A percentile compares a stretch with the other conserved stretches of the same genome.
phyloP scores from a whole-genome alignment of 2,329 filamentous ascomycete species.

The Tolypocladium sp. region DNA sequence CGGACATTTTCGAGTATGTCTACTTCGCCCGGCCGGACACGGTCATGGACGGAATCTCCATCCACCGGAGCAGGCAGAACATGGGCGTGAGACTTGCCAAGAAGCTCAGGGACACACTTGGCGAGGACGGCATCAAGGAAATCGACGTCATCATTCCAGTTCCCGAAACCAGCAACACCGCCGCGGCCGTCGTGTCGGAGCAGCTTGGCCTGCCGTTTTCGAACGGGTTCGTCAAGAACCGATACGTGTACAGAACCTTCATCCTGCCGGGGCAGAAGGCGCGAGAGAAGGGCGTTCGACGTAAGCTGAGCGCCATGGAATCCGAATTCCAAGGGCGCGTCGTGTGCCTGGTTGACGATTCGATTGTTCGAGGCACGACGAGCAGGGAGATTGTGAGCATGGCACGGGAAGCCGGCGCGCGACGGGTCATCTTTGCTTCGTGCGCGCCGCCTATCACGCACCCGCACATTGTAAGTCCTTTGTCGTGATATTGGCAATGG shows the following conservation, averaged over 20 bases:
- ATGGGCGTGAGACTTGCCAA: conserved; percentile 80
- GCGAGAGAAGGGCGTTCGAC: conserved; percentile 75
- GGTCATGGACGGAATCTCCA: conserved; percentile 78
- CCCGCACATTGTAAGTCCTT: conserved; percentile 67
- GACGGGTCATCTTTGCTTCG: conserved; percentile 72
- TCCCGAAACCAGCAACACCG: conserved; percentile 64
- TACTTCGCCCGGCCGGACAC: conserved; percentile 81
- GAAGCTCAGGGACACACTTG: conserved; percentile 58
- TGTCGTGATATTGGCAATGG: background rate
- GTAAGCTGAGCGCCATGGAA: conserved; percentile 81
- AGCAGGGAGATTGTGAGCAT: conserved; percentile 35
- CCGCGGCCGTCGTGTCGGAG: conserved; percentile 68
- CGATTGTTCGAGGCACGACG: conserved; percentile 59
- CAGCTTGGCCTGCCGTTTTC: conserved; percentile 67
- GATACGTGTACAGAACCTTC: conserved; percentile 82
- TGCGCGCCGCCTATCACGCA: conserved; percentile 77
- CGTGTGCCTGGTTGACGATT: conserved; percentile 81
- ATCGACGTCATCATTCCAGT: conserved; percentile 84
- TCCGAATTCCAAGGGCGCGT: conserved; percentile 75
- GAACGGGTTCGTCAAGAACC: conserved; percentile 81
- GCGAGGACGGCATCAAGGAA: conserved; percentile 58
- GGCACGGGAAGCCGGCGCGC: conserved; percentile 76
- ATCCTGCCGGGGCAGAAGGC: conserved; percentile 66
- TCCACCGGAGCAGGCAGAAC: conserved; percentile 73
- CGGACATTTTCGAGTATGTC: conserved; percentile 74